Conservation (phyloP, 192 early-diverging fungal genomes). For the Entrophospora sp. region DNA sequence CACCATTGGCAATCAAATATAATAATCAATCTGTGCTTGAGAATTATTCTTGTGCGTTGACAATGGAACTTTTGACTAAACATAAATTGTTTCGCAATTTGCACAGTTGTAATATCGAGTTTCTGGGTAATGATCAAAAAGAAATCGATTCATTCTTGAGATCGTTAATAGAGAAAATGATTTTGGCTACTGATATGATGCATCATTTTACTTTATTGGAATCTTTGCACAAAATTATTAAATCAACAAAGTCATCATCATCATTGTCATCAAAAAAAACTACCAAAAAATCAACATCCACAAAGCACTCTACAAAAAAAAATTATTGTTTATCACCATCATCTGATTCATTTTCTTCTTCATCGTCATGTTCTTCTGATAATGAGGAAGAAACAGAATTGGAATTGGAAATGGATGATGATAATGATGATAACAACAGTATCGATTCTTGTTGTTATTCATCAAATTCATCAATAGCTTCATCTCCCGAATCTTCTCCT, state of each 20-base stretch:
- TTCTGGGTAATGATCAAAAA: not conserved
- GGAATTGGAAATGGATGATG: too few species aligned
- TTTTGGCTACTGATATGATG: constrained; percentile 88
- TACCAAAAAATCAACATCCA: not conserved
- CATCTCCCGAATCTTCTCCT: constrained; percentile 20
- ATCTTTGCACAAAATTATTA: constrained; percentile 37
- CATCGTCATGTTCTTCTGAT: too few species aligned
- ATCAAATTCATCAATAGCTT: constrained; percentile 16
- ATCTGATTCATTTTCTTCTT: constrained; percentile 19
- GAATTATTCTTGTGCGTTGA: constrained; percentile 70
- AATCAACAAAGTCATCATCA: constrained; percentile 24
- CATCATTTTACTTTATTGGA: constrained; percentile 70
- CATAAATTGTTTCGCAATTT: constrained; percentile 61
- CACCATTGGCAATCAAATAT: constrained; percentile 63
- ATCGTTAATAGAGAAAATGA: constrained; percentile 53
- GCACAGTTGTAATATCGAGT: constrained; percentile 40
- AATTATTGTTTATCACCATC: not conserved
- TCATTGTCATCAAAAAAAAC: constrained; percentile 15
- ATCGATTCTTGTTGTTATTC: not conserved
- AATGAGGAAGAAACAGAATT: too few species aligned
- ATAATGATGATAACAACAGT: too few species aligned
- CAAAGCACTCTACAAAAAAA: too few species aligned
- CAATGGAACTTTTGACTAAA: constrained; percentile 65
- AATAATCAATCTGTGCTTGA: constrained; percentile 80
- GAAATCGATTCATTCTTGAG: constrained; percentile 30